Conservation (phyloP, 345 rosid genomes). For the Noccaea bulbosa region DNA sequence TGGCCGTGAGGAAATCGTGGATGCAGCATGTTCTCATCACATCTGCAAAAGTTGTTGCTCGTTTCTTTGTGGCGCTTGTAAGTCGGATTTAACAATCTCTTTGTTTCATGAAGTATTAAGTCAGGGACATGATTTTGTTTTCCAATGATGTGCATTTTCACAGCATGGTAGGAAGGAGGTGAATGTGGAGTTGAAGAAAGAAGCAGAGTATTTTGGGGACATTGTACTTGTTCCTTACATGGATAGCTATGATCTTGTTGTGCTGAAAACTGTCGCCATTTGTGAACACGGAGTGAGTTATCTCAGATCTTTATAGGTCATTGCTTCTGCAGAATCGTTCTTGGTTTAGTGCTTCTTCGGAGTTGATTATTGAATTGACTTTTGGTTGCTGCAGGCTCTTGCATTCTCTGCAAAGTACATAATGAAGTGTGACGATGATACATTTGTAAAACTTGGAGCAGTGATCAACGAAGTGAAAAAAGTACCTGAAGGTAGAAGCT, state of each 20-base stretch:
- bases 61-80: slow-evolving; percentile 94
- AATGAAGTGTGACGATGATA: slow-evolving; percentile 96
- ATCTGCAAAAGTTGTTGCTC: slow-evolving; percentile 86
- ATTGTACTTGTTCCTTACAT: slow-evolving; percentile 86
- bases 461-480: slow-evolving; percentile 67
- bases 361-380: slow-evolving; percentile 26
- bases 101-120: neutral
- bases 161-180: slow-evolving; percentile 91
- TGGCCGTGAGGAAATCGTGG: slow-evolving; percentile 98
- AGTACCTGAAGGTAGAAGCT: slow-evolving; percentile 61
- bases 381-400: slow-evolving; percentile 57
- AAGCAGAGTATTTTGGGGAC: slow-evolving; percentile 94
- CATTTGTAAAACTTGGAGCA: slow-evolving; percentile 80
- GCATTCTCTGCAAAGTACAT: slow-evolving; percentile 65
- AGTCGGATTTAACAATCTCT: slow-evolving; percentile 23
- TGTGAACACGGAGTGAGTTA: slow-evolving; percentile 90
- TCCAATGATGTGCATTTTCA: slow-evolving; percentile 29
- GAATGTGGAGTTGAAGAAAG: slow-evolving; percentile 86
- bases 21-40: slow-evolving; percentile 83
- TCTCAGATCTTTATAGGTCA: slow-evolving; percentile 29
- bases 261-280: slow-evolving; percentile 91
- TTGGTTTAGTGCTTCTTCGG: slow-evolving; percentile 18
- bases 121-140: neutral
- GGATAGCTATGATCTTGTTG: slow-evolving; percentile 97
- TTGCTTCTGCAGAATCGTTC: slow-evolving; percentile 15